Base-by-base conservation (phyloP, 352 stramenopile species). In the Phytophthora pseudosyringae region DNA sequence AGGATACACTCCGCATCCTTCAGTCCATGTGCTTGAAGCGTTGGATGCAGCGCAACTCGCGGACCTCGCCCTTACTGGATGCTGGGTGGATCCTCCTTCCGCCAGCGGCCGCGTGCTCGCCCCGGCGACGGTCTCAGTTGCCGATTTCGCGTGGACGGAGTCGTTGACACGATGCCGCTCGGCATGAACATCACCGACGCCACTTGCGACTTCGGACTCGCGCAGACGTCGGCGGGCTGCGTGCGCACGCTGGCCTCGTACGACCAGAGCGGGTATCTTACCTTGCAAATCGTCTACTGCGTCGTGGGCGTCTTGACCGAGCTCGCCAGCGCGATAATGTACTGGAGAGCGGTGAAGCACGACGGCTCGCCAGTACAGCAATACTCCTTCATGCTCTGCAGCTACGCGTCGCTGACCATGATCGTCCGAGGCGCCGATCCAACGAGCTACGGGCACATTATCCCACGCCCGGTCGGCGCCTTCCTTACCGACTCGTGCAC, bases 401-500 rank as follows among this genome's bases (percentile, higher is more conserved):
- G 56, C 16, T 80, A 77, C 39, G 57, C 61, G 4, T 80, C 71
- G 3, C 10, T 80, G 33, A 77, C 69, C 3, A 25, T 80, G 21
- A 53, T 75, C 46, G 9, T 73, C 15, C 64, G 71, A 12, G 64
- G 64, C 45, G 44, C 67, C 6, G 71, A 80, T 41, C 64, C 69
- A n/a, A 66, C 26, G 3, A 69, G 68, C 26, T 80, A 78, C 21
- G 65, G 62, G 0, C 59, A 77, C 36, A 44, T 75, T 15, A 56
- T 80, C 28, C 72, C 72, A 3, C 59, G 63, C 2, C 46, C 68
- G 10, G 40, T 80, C 36, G 40, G 47, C 0, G 57, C 47, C 1
- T 75, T 69, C 46, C 55, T 80, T 25, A 67, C 59, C 8, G 66
- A 75, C 39, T 72, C 72, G 5, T 80, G 72, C 51, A 75, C 72